Evolutionary conservation across 176 grass and related monocot genomes (phyloP).

Genomic region (Alopecurus myosuroides): DNA sequence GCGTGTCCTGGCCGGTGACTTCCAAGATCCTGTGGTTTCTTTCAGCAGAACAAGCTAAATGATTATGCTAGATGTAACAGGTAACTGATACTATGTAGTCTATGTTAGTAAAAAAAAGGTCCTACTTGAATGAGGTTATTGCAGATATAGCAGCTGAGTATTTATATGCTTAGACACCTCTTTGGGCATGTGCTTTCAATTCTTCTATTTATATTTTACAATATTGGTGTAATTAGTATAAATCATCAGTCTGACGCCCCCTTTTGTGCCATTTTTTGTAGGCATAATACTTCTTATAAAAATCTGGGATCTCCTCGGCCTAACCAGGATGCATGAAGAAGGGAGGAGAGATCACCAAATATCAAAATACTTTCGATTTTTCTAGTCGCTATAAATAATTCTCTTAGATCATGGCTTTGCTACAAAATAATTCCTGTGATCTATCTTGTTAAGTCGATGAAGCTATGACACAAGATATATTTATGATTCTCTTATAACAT

Average conservation of each 20-base stretch:
- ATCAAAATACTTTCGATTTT: neutral
- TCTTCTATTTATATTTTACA: neutral
- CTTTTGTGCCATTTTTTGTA: neutral
- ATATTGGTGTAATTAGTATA: neutral
- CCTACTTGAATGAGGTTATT: too few species aligned
- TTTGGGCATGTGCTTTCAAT: neutral
- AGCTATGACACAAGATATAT: neutral
- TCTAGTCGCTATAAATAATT: neutral
- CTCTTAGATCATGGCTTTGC: neutral
- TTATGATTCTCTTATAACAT: neutral
- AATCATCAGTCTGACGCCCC: neutral
- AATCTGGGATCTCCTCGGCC: neutral
- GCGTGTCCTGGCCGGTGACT: neutral
- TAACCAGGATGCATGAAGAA: neutral
- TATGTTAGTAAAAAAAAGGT: neutral
- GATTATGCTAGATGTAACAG: neutral
- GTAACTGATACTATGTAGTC: neutral
- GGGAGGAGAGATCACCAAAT: neutral
- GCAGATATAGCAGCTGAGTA: too few species aligned
- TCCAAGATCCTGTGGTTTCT: neutral
- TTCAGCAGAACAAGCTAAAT: neutral
- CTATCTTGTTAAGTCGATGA: neutral
- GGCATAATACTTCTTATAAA: too few species aligned
- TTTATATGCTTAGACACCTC: neutral
- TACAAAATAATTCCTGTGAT: neutral